Evolutionary conservation across 2,329 filamentous ascomycete genomes (phyloP).

Genomic region (Trichoderma sp.): DNA sequence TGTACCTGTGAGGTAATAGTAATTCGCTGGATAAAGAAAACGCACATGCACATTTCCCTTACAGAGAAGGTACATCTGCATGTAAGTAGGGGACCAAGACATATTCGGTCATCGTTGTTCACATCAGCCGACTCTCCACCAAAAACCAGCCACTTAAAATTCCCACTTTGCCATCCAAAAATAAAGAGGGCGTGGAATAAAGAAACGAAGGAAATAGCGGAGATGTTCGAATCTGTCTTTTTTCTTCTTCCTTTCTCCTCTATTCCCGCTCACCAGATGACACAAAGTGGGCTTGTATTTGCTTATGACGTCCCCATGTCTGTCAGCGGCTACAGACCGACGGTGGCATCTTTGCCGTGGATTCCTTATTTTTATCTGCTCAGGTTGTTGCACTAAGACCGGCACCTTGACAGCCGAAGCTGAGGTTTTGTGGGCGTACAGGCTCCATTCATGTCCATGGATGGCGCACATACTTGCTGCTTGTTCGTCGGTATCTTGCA

Average conservation of each 20-base stretch:
- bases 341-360: conserved; percentile 21
- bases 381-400: background rate
- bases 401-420: conserved; percentile 14
- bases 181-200: background rate
- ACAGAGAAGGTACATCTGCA: background rate
- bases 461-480: background rate
- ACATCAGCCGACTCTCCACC: conserved; percentile 19
- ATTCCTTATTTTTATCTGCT: background rate
- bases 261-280: conserved; percentile 17
- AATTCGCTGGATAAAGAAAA: background rate
- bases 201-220: conserved; percentile 1
- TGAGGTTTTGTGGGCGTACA: conserved; percentile 21
- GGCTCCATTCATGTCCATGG: background rate
- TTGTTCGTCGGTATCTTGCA: conserved; percentile 8
- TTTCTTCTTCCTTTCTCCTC: background rate
- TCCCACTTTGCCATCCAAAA: background rate
- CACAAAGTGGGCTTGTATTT: background rate
- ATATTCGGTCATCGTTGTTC: background rate
- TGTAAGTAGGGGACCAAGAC: background rate
- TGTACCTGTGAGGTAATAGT: background rate
- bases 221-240: background rate
- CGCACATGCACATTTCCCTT: background rate
- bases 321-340: conserved; percentile 1
- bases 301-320: conserved; percentile 7
- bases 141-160: too few species aligned